Evolutionary conservation across 1,284 basidiomycete species (phyloP), one percentile per base, ranked within the genome.

Genomic region (Trichosporon ovoides): DNA sequence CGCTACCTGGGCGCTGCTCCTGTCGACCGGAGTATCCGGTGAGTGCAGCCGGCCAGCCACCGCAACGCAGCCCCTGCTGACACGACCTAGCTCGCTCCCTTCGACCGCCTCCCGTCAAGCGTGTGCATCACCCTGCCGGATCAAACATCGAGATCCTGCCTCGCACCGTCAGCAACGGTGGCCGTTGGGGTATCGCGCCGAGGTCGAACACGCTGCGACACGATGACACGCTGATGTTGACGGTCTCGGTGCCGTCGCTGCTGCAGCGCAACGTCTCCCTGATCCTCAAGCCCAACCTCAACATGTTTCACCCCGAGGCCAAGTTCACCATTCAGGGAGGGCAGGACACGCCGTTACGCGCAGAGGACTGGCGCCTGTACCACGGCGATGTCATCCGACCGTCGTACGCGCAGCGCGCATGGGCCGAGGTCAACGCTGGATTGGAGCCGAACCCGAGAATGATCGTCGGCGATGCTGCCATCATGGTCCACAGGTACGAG

Each of bases 291-390:
- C 88, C 88, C 7, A 89, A 88, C 68, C 82, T 86, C 64, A 77
- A 88, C 65, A 82, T 91, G 57, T 79, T 91, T 57, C 88, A 90
- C 71, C 86, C 88, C 24, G 81, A 85, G 53, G 88, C 88, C 2
- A 82, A 84, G 52, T 80, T 90, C 61, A 61, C 58, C 7, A 64
- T 65, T 56, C 56, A 53, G 31, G 60, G 20, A 7, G 43, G 50
- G 31, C 19, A 50, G 22, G 33, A 36, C n/a, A 56, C 69, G 38
- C 58, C 55, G 10, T 57, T 77, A 11, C 55, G 55, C 7, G 54
- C 63, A 11, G 68, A 73, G 46, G 70, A 77, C 57, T 73, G 63
- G 59, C 57, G 68, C 64, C 83, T 84, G 22, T 90, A 87, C 72
- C 80, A 80, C 74, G 87, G 88, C 7, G 83, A 87, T 62, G 87